phyloP scores from a whole-genome alignment of 2,329 filamentous ascomycete genomes.

The Cyclaneusma minus region DNA sequence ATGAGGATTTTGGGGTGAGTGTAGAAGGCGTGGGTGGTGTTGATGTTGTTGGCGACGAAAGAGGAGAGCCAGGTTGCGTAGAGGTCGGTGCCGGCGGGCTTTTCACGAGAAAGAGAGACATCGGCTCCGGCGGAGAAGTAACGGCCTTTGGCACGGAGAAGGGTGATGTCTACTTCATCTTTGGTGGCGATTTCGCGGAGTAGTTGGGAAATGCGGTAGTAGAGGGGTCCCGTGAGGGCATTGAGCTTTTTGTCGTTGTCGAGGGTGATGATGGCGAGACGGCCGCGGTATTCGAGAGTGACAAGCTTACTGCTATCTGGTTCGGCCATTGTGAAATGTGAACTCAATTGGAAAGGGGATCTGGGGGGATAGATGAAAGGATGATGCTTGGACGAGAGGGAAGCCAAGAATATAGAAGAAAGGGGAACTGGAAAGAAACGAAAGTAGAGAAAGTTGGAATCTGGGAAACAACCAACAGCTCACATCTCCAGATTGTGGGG shows the following conservation, averaged over 20 bases:
- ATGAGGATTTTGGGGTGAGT: slow-evolving; percentile 89
- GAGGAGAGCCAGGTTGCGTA: slow-evolving; percentile 43
- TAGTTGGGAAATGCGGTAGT: slow-evolving; percentile 60
- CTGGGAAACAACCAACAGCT: too few species aligned
- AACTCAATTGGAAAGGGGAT: background rate
- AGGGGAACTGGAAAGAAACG: too few species aligned
- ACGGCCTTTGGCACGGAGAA: slow-evolving; percentile 66
- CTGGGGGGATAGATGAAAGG: too few species aligned
- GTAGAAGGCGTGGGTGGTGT: slow-evolving; percentile 82
- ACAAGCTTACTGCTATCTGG: slow-evolving; percentile 5
- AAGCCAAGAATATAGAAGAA: too few species aligned
- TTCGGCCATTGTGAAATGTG: slow-evolving; percentile 8
- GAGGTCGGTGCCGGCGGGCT: slow-evolving; percentile 22
- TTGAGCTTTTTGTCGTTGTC: slow-evolving; percentile 79
- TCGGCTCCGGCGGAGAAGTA: slow-evolving; percentile 58
- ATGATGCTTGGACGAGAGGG: too few species aligned
- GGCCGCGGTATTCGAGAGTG: slow-evolving; percentile 44
- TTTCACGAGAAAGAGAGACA: slow-evolving; percentile 38
- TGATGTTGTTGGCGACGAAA: slow-evolving; percentile 78
- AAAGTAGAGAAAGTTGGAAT: too few species aligned
- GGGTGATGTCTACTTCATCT: slow-evolving; percentile 70
- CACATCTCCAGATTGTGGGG: too few species aligned
- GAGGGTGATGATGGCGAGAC: slow-evolving; percentile 72
- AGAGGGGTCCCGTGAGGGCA: slow-evolving; percentile 55
- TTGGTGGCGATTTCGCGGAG: slow-evolving; percentile 64